These are phyloP conservation scores for Debaryomyces nepalensis DNA, from an alignment of 1,139 yeast species.

Conservation along the genomic window DNA sequence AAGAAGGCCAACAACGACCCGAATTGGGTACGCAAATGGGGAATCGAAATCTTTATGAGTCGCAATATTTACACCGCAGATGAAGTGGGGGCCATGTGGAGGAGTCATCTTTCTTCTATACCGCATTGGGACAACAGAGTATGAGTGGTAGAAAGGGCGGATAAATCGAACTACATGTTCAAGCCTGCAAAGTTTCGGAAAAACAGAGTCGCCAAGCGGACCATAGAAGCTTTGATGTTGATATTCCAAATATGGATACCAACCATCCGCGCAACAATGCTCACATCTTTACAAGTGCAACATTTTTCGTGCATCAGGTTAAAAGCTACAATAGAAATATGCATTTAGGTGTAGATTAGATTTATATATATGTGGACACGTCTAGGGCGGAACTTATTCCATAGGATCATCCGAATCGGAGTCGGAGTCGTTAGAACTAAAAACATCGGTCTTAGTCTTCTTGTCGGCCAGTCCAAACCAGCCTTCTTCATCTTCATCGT, in stretches of 20 bases:
- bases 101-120: neutral
- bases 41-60: neutral
- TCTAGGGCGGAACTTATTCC: slow-evolving; percentile 6
- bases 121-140: neutral
- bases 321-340: too few relatives aligned
- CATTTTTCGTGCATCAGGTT: too few relatives aligned
- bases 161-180: too few relatives aligned
- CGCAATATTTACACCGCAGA: slow-evolving; percentile 4
- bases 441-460: slow-evolving; percentile 19
- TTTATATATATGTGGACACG: slow-evolving; percentile 1
- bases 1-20: slow-evolving; percentile 1
- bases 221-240: too few relatives aligned
- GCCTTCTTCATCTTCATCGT: slow-evolving; percentile 14
- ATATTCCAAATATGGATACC: too few relatives aligned
- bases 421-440: slow-evolving; percentile 16
- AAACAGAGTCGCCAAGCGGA: too few relatives aligned
- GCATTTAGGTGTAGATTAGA: neutral
- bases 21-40: neutral
- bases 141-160: too few relatives aligned
- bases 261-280: too few relatives aligned
- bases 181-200: too few relatives aligned
- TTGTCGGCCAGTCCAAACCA: slow-evolving; percentile 21
- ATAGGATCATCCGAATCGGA: slow-evolving; percentile 18
- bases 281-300: too few relatives aligned
- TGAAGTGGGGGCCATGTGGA: slow-evolving; percentile 2